phyloP scores from a whole-genome alignment of 2,329 filamentous ascomycete species.

The Thielaviopsis populi region DNA sequence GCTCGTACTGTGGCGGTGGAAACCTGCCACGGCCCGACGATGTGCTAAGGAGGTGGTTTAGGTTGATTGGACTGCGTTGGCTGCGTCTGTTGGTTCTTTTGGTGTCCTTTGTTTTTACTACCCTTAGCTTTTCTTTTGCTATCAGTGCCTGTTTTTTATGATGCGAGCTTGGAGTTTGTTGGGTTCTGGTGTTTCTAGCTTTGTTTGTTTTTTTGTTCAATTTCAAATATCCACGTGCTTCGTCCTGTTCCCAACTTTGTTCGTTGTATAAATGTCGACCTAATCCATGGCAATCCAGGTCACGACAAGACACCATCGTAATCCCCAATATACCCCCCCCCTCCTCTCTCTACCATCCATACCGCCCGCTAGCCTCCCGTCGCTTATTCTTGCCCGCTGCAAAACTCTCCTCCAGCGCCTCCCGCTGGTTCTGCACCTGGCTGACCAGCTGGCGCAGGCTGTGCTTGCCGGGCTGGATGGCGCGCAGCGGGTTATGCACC shows the following conservation, averaged over 20 bases:
- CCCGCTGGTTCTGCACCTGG: constrained; percentile 65
- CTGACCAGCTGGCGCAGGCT: constrained; percentile 76
- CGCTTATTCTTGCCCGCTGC: constrained; percentile 64
- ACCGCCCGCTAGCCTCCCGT: constrained; percentile 65
- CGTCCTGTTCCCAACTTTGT: not conserved
- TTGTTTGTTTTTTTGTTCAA: constrained; percentile 11
- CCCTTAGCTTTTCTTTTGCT: constrained; percentile 7
- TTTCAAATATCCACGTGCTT: constrained; percentile 10
- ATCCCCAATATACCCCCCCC: not conserved
- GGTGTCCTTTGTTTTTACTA: not conserved
- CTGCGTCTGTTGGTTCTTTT: not conserved
- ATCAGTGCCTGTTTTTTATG: constrained; percentile 5
- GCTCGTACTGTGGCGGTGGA: constrained; percentile 36
- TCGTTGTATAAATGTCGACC: not conserved
- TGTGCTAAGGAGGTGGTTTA: not conserved
- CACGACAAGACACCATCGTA: not conserved
- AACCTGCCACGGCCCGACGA: constrained; percentile 26
- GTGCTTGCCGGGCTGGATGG: constrained; percentile 71
- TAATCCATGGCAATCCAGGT: not conserved
- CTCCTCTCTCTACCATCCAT: constrained; percentile 50
- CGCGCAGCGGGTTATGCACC: constrained; percentile 63
- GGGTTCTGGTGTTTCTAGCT: not conserved
- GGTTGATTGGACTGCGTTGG: not conserved
- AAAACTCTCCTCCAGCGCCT: constrained; percentile 85
- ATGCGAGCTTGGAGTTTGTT: constrained; percentile 8